Evolutionary conservation across 495 filamentous ascomycete species (phyloP).

Genomic region (Amniculicola lignicola): DNA sequence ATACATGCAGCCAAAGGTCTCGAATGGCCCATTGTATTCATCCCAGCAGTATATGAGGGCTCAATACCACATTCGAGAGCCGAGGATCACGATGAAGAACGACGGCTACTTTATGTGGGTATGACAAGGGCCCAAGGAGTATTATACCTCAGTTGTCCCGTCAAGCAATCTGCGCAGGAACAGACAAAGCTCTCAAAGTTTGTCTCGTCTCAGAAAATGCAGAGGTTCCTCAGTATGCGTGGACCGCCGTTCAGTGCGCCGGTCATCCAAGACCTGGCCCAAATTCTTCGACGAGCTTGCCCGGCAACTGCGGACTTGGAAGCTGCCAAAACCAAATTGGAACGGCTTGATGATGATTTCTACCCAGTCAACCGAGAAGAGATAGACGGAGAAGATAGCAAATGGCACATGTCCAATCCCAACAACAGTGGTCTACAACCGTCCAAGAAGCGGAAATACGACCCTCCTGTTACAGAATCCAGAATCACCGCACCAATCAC

Average conservation of each 20-base stretch:
- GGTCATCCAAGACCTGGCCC: slow-evolving; percentile 57
- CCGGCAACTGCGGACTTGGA: slow-evolving; percentile 53
- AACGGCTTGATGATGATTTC: slow-evolving; percentile 57
- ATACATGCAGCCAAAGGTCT: slow-evolving; percentile 97
- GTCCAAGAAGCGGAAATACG: slow-evolving; percentile 27
- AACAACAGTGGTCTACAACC: background rate
- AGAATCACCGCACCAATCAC: slow-evolving; percentile 27
- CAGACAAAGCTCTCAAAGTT: slow-evolving; percentile 64
- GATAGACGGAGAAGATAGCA: slow-evolving; percentile 39
- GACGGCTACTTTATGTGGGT: slow-evolving; percentile 88
- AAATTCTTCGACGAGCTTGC: slow-evolving; percentile 58
- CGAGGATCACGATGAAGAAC: slow-evolving; percentile 87
- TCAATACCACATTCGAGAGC: slow-evolving; percentile 92
- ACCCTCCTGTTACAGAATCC: background rate
- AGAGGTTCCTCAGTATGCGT: slow-evolving; percentile 51
- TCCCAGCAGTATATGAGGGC: slow-evolving; percentile 85
- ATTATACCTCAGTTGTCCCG: slow-evolving; percentile 85
- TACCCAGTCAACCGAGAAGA: slow-evolving; percentile 62
- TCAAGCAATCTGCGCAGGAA: slow-evolving; percentile 60
- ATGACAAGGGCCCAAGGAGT: slow-evolving; percentile 94
- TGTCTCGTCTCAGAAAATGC: slow-evolving; percentile 50
- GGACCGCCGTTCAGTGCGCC: slow-evolving; percentile 57
- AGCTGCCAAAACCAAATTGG: slow-evolving; percentile 43
- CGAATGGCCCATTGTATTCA: slow-evolving; percentile 96
- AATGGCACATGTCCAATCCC: slow-evolving; percentile 26